A percentile compares a stretch with the other conserved stretches of the same genome.
phyloP scores from a whole-genome alignment of 345 rosid genomes.

The Rhodamnia argentea region DNA sequence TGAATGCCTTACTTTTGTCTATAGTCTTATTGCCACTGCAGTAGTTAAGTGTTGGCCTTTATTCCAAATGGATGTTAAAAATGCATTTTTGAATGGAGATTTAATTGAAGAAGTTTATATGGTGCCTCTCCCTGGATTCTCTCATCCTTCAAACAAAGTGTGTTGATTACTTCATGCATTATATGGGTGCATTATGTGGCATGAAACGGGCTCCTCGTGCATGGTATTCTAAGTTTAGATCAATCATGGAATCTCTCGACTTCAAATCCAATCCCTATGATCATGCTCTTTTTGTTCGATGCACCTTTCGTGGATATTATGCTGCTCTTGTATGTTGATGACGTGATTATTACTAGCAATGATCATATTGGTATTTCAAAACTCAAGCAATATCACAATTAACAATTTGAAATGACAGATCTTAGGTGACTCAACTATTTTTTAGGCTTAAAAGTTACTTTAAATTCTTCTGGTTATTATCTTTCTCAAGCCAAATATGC shows the following conservation, averaged over 20 bases:
- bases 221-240: not conserved
- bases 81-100: not conserved
- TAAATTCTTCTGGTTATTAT: too few relatives aligned
- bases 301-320: not conserved
- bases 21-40: not conserved
- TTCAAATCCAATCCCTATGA: not conserved
- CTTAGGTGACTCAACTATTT: too few relatives aligned
- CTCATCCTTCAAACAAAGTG: not conserved
- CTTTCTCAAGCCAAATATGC: too few relatives aligned
- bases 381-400: too few relatives aligned
- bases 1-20: not conserved
- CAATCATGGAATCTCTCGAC: not conserved
- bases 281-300: not conserved
- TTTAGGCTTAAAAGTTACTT: too few relatives aligned
- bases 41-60: rapidly evolving
- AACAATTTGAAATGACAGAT: too few relatives aligned
- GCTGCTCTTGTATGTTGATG: too few relatives aligned
- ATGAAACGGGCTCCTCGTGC: not conserved
- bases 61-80: not conserved
- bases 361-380: too few relatives aligned
- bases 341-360: too few relatives aligned
- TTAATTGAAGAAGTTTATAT: not conserved
- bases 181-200: not conserved
- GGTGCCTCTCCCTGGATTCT: not conserved
- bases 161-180: not conserved